Conservation (phyloP, 2,329 filamentous ascomycete genomes). For the Daldinia eschscholtzii region DNA sequence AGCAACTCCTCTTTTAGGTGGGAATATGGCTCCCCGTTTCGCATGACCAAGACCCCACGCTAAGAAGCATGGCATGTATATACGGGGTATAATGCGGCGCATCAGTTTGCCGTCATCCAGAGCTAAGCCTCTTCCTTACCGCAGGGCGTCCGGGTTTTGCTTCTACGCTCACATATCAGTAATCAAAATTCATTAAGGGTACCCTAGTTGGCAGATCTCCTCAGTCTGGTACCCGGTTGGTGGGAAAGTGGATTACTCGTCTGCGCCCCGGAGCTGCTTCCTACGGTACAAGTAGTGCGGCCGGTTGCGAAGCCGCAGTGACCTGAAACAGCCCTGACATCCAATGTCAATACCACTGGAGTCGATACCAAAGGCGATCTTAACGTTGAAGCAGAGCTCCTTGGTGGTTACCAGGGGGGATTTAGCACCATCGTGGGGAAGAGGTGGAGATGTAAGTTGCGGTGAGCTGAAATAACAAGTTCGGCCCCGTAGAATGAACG, state of each 20-base stretch:
- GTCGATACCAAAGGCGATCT: neutral
- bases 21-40: neutral
- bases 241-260: conserved; percentile 7
- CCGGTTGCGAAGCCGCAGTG: neutral
- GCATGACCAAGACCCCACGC: neutral
- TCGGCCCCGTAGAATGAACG: conserved; percentile 7
- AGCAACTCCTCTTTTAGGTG: neutral
- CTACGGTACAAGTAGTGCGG: neutral
- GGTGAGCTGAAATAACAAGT: conserved; percentile 10
- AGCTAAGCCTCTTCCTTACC: neutral
- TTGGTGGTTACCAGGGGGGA: conserved; percentile 6
- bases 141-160: neutral
- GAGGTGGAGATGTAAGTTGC: conserved; percentile 17
- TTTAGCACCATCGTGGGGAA: conserved; percentile 4
- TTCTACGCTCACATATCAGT: neutral
- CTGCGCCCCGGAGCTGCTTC: conserved; percentile 3
- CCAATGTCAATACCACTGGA: neutral
- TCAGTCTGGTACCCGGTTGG: conserved; percentile 2
- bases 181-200: neutral
- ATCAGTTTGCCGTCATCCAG: neutral
- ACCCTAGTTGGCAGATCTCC: neutral
- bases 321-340: conserved; percentile 10
- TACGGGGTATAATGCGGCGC: neutral
- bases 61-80: neutral
- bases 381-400: neutral